Conservation (phyloP, 2,329 filamentous ascomycete genomes). For the Fusarium sublunatum region DNA sequence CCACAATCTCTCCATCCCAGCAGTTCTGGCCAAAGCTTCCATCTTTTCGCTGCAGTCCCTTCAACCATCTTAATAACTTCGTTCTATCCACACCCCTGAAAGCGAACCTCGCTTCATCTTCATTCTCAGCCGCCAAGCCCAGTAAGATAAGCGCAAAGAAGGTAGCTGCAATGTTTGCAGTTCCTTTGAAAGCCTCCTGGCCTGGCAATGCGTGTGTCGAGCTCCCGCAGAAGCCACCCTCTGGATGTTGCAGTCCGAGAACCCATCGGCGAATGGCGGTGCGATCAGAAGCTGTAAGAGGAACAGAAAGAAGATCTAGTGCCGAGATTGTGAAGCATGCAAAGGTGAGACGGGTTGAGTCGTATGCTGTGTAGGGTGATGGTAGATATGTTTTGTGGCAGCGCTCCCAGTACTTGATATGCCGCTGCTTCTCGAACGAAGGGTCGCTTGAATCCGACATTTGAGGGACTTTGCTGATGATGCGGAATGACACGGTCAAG, state of each 20-base stretch:
- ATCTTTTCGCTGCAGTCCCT: slow-evolving; percentile 78
- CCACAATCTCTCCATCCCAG: slow-evolving; percentile 69
- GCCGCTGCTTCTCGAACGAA: slow-evolving; percentile 69
- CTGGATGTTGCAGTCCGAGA: slow-evolving; percentile 84
- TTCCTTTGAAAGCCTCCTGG: slow-evolving; percentile 59
- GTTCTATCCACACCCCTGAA: slow-evolving; percentile 74
- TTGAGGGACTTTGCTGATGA: too few species aligned
- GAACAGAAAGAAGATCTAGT: slow-evolving; percentile 79
- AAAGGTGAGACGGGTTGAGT: slow-evolving; percentile 90
- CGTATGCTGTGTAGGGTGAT: slow-evolving; percentile 83
- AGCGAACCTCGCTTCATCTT: slow-evolving; percentile 54
- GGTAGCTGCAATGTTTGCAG: slow-evolving; percentile 84
- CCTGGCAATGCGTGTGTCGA: slow-evolving; percentile 67
- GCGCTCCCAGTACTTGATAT: slow-evolving; percentile 92
- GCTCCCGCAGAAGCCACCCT: slow-evolving; percentile 89
- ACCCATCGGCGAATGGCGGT: slow-evolving; percentile 76
- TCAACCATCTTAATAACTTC: slow-evolving; percentile 79
- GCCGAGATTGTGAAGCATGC: slow-evolving; percentile 90
- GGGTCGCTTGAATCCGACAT: slow-evolving; percentile 42
- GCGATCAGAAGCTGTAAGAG: slow-evolving; percentile 62
- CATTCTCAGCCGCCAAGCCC: slow-evolving; percentile 60
- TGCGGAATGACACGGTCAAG: too few species aligned
- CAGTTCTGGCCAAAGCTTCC: slow-evolving; percentile 92
- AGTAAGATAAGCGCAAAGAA: slow-evolving; percentile 87
- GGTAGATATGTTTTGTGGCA: slow-evolving; percentile 87